phyloP scores from a whole-genome alignment of 2,329 filamentous ascomycete genomes.

The Diaporthe velutina region DNA sequence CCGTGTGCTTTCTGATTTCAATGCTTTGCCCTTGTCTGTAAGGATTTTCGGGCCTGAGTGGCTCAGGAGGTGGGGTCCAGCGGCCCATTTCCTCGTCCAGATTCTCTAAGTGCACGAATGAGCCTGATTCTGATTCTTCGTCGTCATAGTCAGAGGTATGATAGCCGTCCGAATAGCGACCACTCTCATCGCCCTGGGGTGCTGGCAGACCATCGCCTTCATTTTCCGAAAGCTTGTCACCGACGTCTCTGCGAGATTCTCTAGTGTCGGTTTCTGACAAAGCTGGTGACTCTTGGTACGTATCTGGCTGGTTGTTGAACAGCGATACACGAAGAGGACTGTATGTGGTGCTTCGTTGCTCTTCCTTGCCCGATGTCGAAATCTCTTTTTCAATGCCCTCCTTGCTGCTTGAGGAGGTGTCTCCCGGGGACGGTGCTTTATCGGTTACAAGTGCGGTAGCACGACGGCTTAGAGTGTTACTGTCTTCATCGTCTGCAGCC shows the following conservation, averaged over 20 bases:
- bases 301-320: not conserved
- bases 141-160: not conserved
- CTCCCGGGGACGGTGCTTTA: too few species aligned
- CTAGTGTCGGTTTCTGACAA: not conserved
- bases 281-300: not conserved
- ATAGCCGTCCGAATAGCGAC: not conserved
- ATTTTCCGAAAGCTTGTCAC: not conserved
- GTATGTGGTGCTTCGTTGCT: too few species aligned
- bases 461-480: too few species aligned
- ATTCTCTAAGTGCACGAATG: not conserved
- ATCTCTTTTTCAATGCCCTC: too few species aligned
- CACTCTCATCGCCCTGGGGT: not conserved
- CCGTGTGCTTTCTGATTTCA: not conserved
- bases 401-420: too few species aligned
- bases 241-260: not conserved
- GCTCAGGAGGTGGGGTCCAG: not conserved
- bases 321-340: too few species aligned
- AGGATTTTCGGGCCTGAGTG: not conserved
- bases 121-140: not conserved
- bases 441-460: too few species aligned
- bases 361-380: too few species aligned
- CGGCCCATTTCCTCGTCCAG: not conserved
- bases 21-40: not conserved
- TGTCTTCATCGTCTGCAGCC: too few species aligned
- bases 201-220: not conserved